Conservation (phyloP, 306 rosid species). For the Inga oerstediana region DNA sequence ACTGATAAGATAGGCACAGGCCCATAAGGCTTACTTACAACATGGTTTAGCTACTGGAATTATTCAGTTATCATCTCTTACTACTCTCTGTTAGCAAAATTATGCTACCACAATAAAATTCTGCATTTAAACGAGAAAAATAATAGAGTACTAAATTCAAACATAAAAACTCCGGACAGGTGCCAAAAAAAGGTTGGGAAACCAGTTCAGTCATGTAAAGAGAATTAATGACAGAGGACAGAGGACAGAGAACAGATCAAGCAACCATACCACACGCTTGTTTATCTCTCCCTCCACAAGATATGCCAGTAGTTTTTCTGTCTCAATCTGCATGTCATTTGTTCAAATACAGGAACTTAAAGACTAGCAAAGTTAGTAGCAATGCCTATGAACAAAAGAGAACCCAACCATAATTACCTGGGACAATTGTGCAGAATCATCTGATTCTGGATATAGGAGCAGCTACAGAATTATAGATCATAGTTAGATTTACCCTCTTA, state of each 20-base stretch:
- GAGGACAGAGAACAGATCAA: slow-evolving; percentile 12
- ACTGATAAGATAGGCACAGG: not conserved
- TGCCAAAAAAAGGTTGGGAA: not conserved
- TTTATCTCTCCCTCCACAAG: slow-evolving; percentile 93
- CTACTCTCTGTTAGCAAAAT: not conserved
- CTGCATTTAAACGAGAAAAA: slow-evolving; percentile 3
- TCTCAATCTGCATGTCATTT: slow-evolving; percentile 74
- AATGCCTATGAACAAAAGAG: slow-evolving; percentile 8
- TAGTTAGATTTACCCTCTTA: slow-evolving; percentile 11
- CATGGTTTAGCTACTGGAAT: not conserved
- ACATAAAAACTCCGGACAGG: not conserved
- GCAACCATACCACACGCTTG: slow-evolving; percentile 71
- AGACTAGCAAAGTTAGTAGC: slow-evolving; percentile 5
- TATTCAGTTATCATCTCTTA: not conserved
- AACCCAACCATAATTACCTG: slow-evolving; percentile 63
- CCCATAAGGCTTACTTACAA: not conserved
- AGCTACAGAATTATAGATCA: slow-evolving; percentile 56
- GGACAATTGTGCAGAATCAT: slow-evolving; percentile 96
- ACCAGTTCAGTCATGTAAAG: not conserved
- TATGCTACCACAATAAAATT: slow-evolving; percentile 7
- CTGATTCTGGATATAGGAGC: slow-evolving; percentile 94
- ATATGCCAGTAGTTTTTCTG: slow-evolving; percentile 94
- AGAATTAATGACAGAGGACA: not conserved
- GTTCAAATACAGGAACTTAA: slow-evolving; percentile 29
- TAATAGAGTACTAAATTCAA: slow-evolving; percentile 9